A percentile compares a stretch with the other conserved stretches of the same genome.
Conservation (phyloP, 441 rosid genomes). For the Mallotus japonicus region DNA sequence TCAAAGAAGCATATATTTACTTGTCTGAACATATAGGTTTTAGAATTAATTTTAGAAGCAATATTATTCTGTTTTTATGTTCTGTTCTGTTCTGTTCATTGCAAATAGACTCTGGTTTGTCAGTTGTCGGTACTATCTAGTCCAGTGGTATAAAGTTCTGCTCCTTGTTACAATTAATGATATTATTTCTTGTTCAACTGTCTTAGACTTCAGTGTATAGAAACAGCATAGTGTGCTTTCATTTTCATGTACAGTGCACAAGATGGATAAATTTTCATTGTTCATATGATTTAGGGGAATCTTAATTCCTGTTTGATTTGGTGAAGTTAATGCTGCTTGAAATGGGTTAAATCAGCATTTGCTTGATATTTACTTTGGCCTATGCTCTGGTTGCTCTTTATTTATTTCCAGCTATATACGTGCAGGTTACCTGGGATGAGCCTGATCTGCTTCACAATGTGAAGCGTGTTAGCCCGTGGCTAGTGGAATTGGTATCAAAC, state of each 20-base stretch:
- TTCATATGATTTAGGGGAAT: not conserved
- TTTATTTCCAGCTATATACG: not conserved
- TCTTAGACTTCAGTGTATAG: not conserved
- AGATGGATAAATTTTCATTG: conserved; percentile 5
- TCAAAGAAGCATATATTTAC: too few relatives aligned
- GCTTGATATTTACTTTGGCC: not conserved
- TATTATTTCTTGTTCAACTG: not conserved
- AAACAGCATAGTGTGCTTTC: not conserved
- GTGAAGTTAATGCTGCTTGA: not conserved
- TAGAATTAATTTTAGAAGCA: not conserved
- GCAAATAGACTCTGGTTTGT: not conserved
- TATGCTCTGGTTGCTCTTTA: not conserved
- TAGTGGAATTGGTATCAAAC: conserved; percentile 80
- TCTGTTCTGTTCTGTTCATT: not conserved
- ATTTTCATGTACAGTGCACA: not conserved
- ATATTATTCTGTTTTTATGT: not conserved
- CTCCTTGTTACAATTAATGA: not conserved
- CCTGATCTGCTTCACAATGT: conserved; percentile 93
- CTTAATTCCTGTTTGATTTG: not conserved
- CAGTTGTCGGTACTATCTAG: not conserved
- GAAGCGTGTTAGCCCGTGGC: conserved; percentile 93
- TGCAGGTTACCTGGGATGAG: conserved; percentile 95
- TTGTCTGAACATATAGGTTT: not conserved
- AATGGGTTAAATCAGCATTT: not conserved
- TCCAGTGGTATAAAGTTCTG: not conserved